phyloP scores from a whole-genome alignment of 1,139 yeast genomes.

The Kluyveromyces sp. region DNA sequence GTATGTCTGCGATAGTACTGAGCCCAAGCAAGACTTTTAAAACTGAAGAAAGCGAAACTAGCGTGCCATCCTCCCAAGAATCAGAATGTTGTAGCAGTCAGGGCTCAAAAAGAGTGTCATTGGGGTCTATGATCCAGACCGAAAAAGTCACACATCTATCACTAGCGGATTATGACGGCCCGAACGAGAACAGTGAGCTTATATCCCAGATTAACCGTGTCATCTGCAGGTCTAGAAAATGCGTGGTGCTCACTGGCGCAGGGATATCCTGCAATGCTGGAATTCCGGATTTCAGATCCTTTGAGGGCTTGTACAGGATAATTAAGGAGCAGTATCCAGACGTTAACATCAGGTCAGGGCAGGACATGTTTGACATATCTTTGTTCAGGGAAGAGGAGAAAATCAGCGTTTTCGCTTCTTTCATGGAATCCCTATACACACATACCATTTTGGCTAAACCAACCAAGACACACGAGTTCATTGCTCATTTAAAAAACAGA shows the following conservation, averaged over 20 bases:
- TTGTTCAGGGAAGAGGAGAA: conserved; percentile 64
- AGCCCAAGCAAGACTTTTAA: conserved; percentile 1
- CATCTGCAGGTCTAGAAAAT: conserved; percentile 36
- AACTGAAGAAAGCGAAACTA: neutral
- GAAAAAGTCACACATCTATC: conserved; percentile 4
- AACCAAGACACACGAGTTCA: conserved; percentile 76
- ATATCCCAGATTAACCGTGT: conserved; percentile 19
- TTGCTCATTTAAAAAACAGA: conserved; percentile 55
- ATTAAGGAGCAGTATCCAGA: conserved; percentile 60
- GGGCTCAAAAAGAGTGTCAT: neutral
- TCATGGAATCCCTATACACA: conserved; percentile 46
- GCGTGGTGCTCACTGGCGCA: conserved; percentile 77
- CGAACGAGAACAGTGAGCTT: conserved; percentile 6
- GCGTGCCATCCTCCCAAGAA: conserved; percentile 1
- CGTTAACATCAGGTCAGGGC: conserved; percentile 57
- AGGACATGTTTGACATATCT: conserved; percentile 82
- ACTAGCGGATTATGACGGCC: neutral
- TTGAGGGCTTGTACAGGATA: conserved; percentile 72
- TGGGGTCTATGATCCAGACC: conserved; percentile 6
- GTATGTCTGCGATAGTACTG: conserved; percentile 2
- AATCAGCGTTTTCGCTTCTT: conserved; percentile 57
- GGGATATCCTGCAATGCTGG: conserved; percentile 97
- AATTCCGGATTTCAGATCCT: conserved; percentile 86
- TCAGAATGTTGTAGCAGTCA: conserved; percentile 4
- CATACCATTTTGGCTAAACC: conserved; percentile 63